Conservation (phyloP, 345 rosid genomes). For the Bretschneidera sinensis region DNA sequence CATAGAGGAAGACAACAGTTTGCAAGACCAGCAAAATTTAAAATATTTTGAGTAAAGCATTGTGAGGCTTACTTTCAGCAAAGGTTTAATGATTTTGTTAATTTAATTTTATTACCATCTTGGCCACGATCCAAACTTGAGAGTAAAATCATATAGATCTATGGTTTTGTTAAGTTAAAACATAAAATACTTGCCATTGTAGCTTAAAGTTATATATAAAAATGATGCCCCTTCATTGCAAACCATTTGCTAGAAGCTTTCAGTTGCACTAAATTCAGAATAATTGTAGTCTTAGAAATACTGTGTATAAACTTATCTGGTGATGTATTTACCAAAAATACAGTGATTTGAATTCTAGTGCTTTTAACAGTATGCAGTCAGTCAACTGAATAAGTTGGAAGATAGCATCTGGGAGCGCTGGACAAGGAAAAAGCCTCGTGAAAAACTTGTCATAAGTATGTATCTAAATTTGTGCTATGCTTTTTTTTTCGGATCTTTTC, state of each 20-base stretch:
- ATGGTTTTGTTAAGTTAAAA: too few relatives aligned
- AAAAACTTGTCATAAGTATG: slow-evolving; percentile 59
- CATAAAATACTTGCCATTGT: too few relatives aligned
- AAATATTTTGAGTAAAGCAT: too few relatives aligned
- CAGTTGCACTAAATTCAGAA: background rate
- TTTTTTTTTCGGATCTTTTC: background rate
- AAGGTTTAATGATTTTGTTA: too few relatives aligned
- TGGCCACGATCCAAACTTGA: too few relatives aligned
- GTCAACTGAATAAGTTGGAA: slow-evolving; percentile 88
- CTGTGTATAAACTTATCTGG: slow-evolving; percentile 4
- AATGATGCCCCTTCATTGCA: background rate
- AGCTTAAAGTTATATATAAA: too few relatives aligned
- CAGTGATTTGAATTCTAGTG: slow-evolving; percentile 16
- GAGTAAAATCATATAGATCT: too few relatives aligned
- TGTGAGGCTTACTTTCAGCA: too few relatives aligned
- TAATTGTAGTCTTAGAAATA: background rate
- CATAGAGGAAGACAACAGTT: too few relatives aligned
- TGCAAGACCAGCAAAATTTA: too few relatives aligned
- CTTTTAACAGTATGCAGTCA: slow-evolving; percentile 76
- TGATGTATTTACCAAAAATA: background rate
- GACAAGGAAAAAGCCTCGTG: slow-evolving; percentile 60
- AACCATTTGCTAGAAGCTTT: slow-evolving; percentile 4
- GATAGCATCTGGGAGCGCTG: slow-evolving; percentile 90
- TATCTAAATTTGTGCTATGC: slow-evolving; percentile 20
- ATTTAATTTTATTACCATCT: too few relatives aligned